Base-by-base conservation (phyloP, 768 basidiomycete genomes). In the Amanita polypyramis region DNA sequence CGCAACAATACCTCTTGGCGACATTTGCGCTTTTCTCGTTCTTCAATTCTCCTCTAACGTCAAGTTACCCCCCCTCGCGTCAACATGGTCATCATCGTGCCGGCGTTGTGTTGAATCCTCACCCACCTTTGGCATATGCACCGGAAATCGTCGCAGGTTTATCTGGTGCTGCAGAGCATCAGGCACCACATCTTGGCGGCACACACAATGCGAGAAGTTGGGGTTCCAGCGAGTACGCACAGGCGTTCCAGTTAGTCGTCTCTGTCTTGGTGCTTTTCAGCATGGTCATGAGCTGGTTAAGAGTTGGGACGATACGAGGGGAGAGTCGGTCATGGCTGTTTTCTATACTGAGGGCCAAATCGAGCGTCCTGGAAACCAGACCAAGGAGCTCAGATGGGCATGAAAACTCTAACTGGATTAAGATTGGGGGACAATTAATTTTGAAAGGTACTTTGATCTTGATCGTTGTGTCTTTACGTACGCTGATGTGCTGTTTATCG, bases 11-110 rank as follows among this genome's bases (percentile, higher is more conserved):
- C 61, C 79, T 91, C 44, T 77, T 92, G 40, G 87, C 85, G 21
- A 79, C 79, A 21, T 91, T 91, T 56, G 85, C 85, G 0, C 70
- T 91, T 46, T 88, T 92, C 66, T 89, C 85, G 0, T 85, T 91
- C 65, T 86, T 89, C 70, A 88, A 85, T 56, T 84, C 82, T 0
- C 80, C 84, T 2, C 61, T 85, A 14, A 72, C 80, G 0, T 69
- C 75, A 1, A 30, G 40, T 19, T 62, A 63, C 2, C 62, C 65
- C 8, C 53, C 70, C 0, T 61, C 66, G 5, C 54, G 60, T 23
- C 57, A 60, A 8, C 47, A 59, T 19, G 43, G 61, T 25, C 76
- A 82, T 43, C 65, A 71, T 0, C 80, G 83, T 51, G 68, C 75
- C 10, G 85, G 85, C 5, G 63, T 70, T 6, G 79, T 85, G 11